Evolutionary conservation across 768 basidiomycete species (phyloP).

Genomic region (Boletus coccyginus): DNA sequence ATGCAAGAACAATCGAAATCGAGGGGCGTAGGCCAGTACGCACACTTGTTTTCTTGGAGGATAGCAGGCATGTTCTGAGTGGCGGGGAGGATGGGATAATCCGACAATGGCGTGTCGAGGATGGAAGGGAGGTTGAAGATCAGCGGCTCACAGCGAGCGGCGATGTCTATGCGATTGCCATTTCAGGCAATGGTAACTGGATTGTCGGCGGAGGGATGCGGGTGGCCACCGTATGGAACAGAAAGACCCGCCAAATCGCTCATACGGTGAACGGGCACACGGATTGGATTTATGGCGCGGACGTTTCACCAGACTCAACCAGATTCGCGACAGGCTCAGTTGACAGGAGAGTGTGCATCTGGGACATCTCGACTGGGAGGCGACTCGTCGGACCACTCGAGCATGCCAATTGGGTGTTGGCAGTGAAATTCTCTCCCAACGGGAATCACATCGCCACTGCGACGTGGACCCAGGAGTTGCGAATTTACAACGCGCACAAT

Average conservation of each 20-base stretch:
- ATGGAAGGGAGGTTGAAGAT: neutral
- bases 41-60: neutral
- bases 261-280: neutral
- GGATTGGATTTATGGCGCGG: neutral
- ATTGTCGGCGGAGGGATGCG: neutral
- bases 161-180: neutral
- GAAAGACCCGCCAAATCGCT: neutral
- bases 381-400: constrained; percentile 7
- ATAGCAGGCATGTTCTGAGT: neutral
- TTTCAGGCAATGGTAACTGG: constrained; percentile 2
- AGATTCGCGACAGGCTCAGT: constrained; percentile 1
- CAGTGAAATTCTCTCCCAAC: constrained; percentile 11
- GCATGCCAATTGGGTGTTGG: neutral
- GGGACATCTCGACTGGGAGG: constrained; percentile 2
- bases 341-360: neutral
- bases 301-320: constrained; percentile 6
- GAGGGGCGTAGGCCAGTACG: neutral
- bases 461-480: neutral
- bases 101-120: neutral
- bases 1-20: neutral
- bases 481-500: neutral
- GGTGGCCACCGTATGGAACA: neutral
- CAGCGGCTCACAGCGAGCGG: neutral
- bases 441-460: neutral
- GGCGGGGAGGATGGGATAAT: neutral